These are phyloP conservation scores for Atkinsonella hypoxylon DNA, from an alignment of 2,329 filamentous ascomycete genomes.

Conservation along the genomic window DNA sequence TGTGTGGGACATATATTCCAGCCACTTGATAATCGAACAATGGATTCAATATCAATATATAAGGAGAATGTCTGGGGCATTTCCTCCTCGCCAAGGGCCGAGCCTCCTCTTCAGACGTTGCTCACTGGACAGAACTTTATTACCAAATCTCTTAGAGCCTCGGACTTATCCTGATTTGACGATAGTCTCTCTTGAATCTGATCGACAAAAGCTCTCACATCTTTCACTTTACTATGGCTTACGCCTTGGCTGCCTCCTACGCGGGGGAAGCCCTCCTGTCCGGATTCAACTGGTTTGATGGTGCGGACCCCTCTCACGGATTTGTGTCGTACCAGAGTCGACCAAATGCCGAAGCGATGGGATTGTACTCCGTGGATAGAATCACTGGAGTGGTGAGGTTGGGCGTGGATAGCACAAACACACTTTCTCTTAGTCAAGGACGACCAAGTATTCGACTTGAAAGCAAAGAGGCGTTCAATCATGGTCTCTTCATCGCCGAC, in stretches of 20 bases:
- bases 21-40: slow-evolving; percentile 3
- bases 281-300: slow-evolving; percentile 38
- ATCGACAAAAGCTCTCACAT: not conserved
- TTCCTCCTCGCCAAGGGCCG: not conserved
- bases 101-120: not conserved
- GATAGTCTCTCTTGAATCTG: not conserved
- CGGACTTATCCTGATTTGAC: too few species aligned
- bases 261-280: slow-evolving; percentile 30
- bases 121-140: not conserved
- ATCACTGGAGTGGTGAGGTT: slow-evolving; percentile 30
- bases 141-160: not conserved
- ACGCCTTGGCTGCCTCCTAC: slow-evolving; percentile 31
- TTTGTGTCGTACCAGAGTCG: slow-evolving; percentile 48
- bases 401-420: slow-evolving; percentile 30
- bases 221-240: slow-evolving; percentile 17
- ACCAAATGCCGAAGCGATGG: slow-evolving; percentile 24
- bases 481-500: slow-evolving; percentile 61
- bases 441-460: slow-evolving; percentile 53
- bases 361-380: slow-evolving; percentile 30
- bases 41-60: slow-evolving; percentile 5
- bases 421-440: slow-evolving; percentile 26
- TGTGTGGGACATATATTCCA: not conserved
- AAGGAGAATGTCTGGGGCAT: slow-evolving; percentile 3
- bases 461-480: slow-evolving; percentile 49
- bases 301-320: slow-evolving; percentile 50